Evolutionary conservation across 129 eudicot species (phyloP).

Genomic region (Erigeron canadensis): DNA sequence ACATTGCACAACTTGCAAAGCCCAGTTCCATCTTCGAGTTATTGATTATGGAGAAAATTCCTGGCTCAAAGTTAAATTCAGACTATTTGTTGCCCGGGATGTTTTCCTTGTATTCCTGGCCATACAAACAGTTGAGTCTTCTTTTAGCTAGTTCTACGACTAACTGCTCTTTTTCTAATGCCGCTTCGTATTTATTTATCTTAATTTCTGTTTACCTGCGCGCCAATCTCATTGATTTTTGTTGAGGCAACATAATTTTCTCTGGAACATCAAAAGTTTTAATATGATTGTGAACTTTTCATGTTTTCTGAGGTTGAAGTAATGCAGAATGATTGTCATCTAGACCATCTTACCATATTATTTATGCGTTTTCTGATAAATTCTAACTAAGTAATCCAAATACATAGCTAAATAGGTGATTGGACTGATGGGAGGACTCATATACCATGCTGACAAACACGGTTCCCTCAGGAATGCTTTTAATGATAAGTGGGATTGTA

Average conservation of each 20-base stretch:
- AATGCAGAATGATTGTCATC: too few species aligned
- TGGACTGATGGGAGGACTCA: slow-evolving; percentile 61
- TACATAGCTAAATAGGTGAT: slow-evolving; percentile 50
- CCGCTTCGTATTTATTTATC: neutral
- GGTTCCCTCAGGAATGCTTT: slow-evolving; percentile 78
- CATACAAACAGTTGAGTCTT: slow-evolving; percentile 71
- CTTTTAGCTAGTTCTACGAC: slow-evolving; percentile 14
- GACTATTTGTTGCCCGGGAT: slow-evolving; percentile 91
- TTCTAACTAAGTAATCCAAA: slow-evolving; percentile 18
- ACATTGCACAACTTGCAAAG: slow-evolving; percentile 97
- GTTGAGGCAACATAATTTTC: too few species aligned
- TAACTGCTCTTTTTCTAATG: neutral
- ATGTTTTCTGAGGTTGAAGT: too few species aligned
- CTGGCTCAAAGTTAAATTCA: slow-evolving; percentile 83
- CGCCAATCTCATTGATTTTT: too few species aligned
- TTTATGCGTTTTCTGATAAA: too few species aligned
- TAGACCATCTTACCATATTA: too few species aligned
- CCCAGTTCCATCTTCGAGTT: slow-evolving; percentile 81
- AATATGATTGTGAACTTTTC: too few species aligned
- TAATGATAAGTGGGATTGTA: slow-evolving; percentile 86
- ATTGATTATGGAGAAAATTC: slow-evolving; percentile 61
- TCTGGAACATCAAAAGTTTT: too few species aligned
- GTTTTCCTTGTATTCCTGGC: slow-evolving; percentile 79
- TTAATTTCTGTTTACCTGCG: neutral
- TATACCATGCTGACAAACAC: slow-evolving; percentile 71